Evolutionary conservation across 176 grass and related monocot species (phyloP), one percentile per base, ranked within the genome.

Genomic region (Ampelocalamus luodianensis): DNA sequence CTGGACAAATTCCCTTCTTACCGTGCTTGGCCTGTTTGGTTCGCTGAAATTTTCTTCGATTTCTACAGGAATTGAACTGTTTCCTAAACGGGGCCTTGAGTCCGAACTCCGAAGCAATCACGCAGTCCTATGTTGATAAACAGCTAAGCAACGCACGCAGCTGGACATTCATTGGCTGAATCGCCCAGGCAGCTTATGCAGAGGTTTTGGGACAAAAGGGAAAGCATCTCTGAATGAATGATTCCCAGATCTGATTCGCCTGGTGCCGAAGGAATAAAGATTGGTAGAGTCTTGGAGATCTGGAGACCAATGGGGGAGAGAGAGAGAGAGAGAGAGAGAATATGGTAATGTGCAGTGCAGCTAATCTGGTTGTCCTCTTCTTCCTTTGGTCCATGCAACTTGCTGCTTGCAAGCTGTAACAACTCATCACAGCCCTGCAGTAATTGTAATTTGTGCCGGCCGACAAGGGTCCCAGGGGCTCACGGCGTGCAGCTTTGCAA

Each of bases 251-350:
- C 77, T 60, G 50, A 75, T 89, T 23, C 10, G 27, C 11, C 66
- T 53, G 86, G 26, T 61, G 67, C 39, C 11, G 20, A 74, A 85
- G 32, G 59, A 84, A 89, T 89, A 88, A 88, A 79, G 45, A 46
- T 73, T 8, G 5, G 73, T n/a, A 37, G 65, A 18, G 34, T 42
- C 56, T 68, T 50, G 72, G 79, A 72, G 18, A 32, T 43, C 5
- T 24, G 44, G 55, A 34, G 24, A 22, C 36, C 53, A 3, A 8
- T 1, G 13, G 5, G 10, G 36, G 32, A 62, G 80, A 13, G 10
- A 12, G 62, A 45, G 32, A 62, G 80, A 13, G 10, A 12, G 62
- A 34, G 24, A 42, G 54, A 45, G 32, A 63, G 80, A 55, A 43
- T 64, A 53, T 73, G 76, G 68, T 59, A 74, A 50, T 39, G 64